These are phyloP conservation scores for Salix koriyanagi DNA, from an alignment of 345 rosid species.

Conservation along the genomic window DNA sequence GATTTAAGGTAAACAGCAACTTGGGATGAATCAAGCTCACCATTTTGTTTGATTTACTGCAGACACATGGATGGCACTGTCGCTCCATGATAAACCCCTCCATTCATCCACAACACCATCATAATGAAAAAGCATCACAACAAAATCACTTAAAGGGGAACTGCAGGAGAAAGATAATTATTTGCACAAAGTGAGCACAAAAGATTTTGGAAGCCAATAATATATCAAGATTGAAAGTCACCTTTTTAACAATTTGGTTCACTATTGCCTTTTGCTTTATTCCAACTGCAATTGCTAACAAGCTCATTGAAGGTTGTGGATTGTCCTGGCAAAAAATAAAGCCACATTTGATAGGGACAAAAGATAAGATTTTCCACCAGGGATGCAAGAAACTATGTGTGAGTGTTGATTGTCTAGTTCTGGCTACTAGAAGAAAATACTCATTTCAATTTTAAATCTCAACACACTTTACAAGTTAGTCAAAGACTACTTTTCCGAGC, in stretches of 20 bases:
- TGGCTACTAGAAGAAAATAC: not conserved
- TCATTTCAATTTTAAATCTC: not conserved
- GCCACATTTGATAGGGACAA: not conserved
- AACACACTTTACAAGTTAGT: not conserved
- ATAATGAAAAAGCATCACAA: constrained; percentile 58
- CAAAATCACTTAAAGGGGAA: constrained; percentile 37
- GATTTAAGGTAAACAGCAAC: not conserved
- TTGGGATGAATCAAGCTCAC: constrained; percentile 19
- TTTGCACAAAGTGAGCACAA: not conserved
- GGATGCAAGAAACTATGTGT: not conserved
- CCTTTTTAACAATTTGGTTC: constrained; percentile 65
- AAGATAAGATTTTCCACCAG: not conserved
- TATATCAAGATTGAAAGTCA: constrained; percentile 8
- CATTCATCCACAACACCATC: constrained; percentile 51
- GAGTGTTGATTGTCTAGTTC: not conserved
- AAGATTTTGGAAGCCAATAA: not conserved
- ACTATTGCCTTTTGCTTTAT: constrained; percentile 70
- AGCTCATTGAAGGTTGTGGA: constrained; percentile 34
- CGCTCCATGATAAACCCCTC: constrained; percentile 45
- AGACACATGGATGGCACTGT: constrained; percentile 40
- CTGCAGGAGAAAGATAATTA: constrained; percentile 25
- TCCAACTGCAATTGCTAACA: constrained; percentile 70
- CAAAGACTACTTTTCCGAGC: not conserved
- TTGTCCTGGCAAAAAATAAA: constrained; percentile 33
- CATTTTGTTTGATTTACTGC: constrained; percentile 60